phyloP scores from a whole-genome alignment of 2,329 filamentous ascomycete species.

The Aspergillus piperis region DNA sequence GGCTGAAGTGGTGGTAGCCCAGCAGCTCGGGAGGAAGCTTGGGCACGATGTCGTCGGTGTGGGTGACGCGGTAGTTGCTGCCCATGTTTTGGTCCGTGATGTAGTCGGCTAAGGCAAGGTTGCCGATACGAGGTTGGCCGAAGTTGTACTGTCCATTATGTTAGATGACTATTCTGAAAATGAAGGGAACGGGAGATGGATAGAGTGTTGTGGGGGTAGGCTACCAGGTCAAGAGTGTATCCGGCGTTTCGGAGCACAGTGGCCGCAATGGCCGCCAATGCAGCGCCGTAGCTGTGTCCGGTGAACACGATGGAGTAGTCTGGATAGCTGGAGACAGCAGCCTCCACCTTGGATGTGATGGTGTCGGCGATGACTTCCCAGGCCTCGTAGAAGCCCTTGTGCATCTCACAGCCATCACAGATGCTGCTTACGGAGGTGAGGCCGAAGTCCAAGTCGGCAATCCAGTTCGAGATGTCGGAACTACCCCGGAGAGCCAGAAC shows the following conservation, averaged over 20 bases:
- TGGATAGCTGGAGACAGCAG: slow-evolving; percentile 40
- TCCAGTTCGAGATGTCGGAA: slow-evolving; percentile 30
- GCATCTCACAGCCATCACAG: slow-evolving; percentile 45
- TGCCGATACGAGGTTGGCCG: slow-evolving; percentile 41
- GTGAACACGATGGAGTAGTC: slow-evolving; percentile 45
- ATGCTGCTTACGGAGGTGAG: slow-evolving; percentile 32
- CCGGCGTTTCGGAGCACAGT: slow-evolving; percentile 44
- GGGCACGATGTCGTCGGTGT: slow-evolving; percentile 35
- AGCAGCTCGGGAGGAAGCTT: slow-evolving; percentile 30
- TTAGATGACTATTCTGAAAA: neutral
- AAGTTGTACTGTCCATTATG: slow-evolving; percentile 37
- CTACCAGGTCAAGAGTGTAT: slow-evolving; percentile 42
- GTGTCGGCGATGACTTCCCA: slow-evolving; percentile 39
- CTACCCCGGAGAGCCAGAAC: slow-evolving; percentile 41
- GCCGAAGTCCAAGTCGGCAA: slow-evolving; percentile 30
- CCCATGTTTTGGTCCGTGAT: slow-evolving; percentile 29
- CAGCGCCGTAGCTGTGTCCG: slow-evolving; percentile 53
- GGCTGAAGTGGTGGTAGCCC: slow-evolving; percentile 32
- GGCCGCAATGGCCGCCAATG: slow-evolving; percentile 49
- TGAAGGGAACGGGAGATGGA: too few species aligned
- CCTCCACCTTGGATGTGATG: slow-evolving; percentile 38
- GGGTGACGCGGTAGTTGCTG: slow-evolving; percentile 37
- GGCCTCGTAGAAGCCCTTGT: slow-evolving; percentile 49
- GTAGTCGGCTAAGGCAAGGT: slow-evolving; percentile 31
- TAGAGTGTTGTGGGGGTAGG: slow-evolving; percentile 12